Evolutionary conservation across 2,329 filamentous ascomycete species (phyloP).

Genomic region (Boeremia exigua): DNA sequence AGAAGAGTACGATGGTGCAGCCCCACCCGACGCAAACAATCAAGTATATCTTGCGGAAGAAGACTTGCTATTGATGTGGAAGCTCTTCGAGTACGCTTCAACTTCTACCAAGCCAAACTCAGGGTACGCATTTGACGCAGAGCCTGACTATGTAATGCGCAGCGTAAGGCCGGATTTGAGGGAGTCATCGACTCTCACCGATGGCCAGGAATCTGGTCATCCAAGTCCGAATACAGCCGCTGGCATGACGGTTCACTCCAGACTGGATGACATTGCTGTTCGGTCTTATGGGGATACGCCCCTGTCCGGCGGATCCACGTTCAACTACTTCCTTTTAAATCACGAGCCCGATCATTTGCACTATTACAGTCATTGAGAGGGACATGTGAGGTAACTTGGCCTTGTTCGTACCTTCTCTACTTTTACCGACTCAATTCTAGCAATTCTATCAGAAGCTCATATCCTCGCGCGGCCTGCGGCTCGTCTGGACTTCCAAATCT

Average conservation of each 20-base stretch:
- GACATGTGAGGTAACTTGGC: background rate
- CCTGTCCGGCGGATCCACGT: background rate
- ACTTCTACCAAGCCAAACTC: slow-evolving; percentile 2
- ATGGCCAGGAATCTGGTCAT: background rate
- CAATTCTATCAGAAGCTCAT: background rate
- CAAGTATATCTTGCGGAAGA: slow-evolving; percentile 9
- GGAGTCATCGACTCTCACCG: background rate
- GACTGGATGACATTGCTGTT: background rate
- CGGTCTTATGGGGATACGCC: background rate
- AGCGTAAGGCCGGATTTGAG: background rate
- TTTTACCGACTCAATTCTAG: background rate
- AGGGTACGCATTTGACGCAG: background rate
- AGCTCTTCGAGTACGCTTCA: slow-evolving; percentile 10
- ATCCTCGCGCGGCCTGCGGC: background rate
- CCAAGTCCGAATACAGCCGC: background rate
- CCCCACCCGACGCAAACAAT: background rate
- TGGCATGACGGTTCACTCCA: background rate
- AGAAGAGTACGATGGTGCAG: slow-evolving; percentile 14
- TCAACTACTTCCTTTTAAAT: background rate
- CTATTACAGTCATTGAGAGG: background rate
- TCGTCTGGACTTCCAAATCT: slow-evolving; percentile 11
- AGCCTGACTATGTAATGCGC: background rate
- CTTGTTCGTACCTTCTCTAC: background rate
- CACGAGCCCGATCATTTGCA: background rate
- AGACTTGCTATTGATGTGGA: slow-evolving; percentile 13